Percentiles rank a stretch among this genome's conserved stretches.
Evolutionary conservation across 371 early-diverging fungal species (phyloP).

Genomic region (Rhizopus stolonifer): DNA sequence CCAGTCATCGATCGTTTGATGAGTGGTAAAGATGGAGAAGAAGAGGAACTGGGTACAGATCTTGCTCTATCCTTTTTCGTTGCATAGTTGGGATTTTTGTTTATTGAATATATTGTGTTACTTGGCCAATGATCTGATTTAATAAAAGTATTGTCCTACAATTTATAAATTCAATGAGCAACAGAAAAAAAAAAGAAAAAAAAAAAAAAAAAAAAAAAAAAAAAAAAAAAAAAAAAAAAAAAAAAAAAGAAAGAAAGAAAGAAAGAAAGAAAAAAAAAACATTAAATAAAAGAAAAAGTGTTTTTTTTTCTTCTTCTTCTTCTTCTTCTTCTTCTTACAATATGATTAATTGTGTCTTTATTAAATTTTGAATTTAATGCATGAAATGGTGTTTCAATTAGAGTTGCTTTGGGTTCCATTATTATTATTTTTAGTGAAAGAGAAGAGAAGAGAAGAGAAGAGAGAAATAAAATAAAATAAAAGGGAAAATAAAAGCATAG

Average conservation of each 20-base stretch:
- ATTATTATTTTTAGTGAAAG: neutral
- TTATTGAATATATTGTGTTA: neutral
- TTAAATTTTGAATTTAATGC: neutral
- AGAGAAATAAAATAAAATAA: no score
- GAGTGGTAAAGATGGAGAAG: conserved; percentile 11
- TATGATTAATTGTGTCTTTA: neutral
- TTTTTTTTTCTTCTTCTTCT: neutral
- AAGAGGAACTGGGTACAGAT: conserved; percentile 19
- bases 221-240: no score
- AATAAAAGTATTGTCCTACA: no score
- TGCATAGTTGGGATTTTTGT: neutral
- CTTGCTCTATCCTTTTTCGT: conserved; percentile 1
- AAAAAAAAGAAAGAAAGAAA: no score
- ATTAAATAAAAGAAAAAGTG: no score
- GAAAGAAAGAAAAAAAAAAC: no score
- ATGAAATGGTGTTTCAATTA: neutral
- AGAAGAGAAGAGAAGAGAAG: no score
- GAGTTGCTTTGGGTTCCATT: neutral
- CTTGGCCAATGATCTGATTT: neutral
- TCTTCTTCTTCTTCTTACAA: neutral
- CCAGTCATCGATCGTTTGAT: conserved; percentile 25
- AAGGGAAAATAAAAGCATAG: neutral
- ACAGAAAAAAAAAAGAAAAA: no score
- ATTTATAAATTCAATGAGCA: no score
- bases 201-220: no score